Percentiles rank a stretch among this genome's conserved stretches.
Conservation (phyloP, 192 early-diverging fungal species). For the Coemansia sp. region DNA sequence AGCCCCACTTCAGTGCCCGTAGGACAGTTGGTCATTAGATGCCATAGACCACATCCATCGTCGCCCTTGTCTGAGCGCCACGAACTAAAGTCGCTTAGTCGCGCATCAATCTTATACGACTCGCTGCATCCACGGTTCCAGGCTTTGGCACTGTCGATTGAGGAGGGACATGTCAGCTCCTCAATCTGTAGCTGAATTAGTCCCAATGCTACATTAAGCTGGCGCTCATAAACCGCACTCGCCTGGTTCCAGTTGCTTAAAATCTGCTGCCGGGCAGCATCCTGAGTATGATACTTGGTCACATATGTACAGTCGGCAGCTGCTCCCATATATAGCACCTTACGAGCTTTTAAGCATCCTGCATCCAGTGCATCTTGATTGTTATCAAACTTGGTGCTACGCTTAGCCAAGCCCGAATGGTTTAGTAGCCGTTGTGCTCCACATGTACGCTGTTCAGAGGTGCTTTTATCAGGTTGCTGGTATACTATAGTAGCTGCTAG, state of each 20-base stretch:
- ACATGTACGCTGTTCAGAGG: conserved; percentile 6
- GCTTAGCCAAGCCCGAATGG: conserved; percentile 25
- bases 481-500: conserved; percentile 57
- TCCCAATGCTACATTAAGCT: conserved; percentile 83
- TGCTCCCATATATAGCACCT: conserved; percentile 60
- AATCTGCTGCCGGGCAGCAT: conserved; percentile 65
- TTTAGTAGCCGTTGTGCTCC: conserved; percentile 23
- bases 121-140: conserved; percentile 82
- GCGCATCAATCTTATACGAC: conserved; percentile 64
- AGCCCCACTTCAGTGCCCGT: conserved; percentile 82
- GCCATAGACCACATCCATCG: conserved; percentile 88
- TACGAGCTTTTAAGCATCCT: conserved; percentile 35
- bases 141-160: conserved; percentile 20
- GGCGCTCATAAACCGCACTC: conserved; percentile 75
- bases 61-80: conserved; percentile 73
- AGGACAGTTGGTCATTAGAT: conserved; percentile 82
- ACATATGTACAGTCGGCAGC: conserved; percentile 76
- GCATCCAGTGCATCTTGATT: conserved; percentile 20
- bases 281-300: conserved; percentile 54
- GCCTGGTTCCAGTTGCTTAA: conserved; percentile 82
- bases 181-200: conserved; percentile 76
- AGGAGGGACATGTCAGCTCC: conserved; percentile 58
- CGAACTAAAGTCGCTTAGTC: conserved; percentile 84
- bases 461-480: conserved; percentile 58
- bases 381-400: conserved; percentile 25